Percentiles rank a stretch among this genome's conserved stretches.
phyloP scores from a whole-genome alignment of 768 basidiomycete species.

The Xerocomellus dryophilus region DNA sequence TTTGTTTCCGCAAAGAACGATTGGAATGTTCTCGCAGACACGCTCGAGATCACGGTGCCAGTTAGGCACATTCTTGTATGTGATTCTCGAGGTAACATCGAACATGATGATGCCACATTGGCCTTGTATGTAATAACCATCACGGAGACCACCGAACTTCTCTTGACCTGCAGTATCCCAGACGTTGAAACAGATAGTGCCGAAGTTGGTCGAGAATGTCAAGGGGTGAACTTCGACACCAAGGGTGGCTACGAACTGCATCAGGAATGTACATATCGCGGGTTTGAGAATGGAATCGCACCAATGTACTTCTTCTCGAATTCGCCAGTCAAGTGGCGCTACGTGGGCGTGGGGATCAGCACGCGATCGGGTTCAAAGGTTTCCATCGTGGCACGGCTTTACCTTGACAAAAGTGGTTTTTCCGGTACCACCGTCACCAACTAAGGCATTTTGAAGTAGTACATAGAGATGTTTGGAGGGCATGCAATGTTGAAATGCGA shows the following conservation, averaged over 20 bases:
- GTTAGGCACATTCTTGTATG: slow-evolving; percentile 99
- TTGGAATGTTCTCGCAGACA: slow-evolving; percentile 99
- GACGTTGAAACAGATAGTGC: slow-evolving; percentile 98
- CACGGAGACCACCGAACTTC: slow-evolving; percentile 98
- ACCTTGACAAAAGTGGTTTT: slow-evolving; percentile 99
- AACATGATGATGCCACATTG: slow-evolving; percentile 99
- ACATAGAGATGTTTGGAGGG: not conserved
- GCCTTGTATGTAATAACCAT: slow-evolving; percentile 95
- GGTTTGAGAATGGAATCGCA: slow-evolving; percentile 38
- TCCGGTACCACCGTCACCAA: slow-evolving; percentile 95
- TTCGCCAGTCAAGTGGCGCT: slow-evolving; percentile 99
- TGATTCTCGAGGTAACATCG: slow-evolving; percentile 98
- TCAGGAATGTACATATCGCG: slow-evolving; percentile 14
- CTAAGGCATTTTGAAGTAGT: slow-evolving; percentile 38
- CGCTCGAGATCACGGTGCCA: slow-evolving; percentile 99
- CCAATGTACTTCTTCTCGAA: slow-evolving; percentile 99
- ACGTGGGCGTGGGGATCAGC: slow-evolving; percentile 46
- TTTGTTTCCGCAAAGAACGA: slow-evolving; percentile 99
- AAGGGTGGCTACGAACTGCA: slow-evolving; percentile 72
- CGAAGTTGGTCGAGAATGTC: slow-evolving; percentile 95
- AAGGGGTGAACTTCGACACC: slow-evolving; percentile 99
- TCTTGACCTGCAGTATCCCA: slow-evolving; percentile 99
- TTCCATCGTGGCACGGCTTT: slow-evolving; percentile 25
- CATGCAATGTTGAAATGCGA: slow-evolving; percentile 9
- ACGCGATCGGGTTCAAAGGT: slow-evolving; percentile 43